These are phyloP conservation scores for Penicillium hesseltinei DNA, from an alignment of 2,329 filamentous ascomycete species.

Conservation along the genomic window DNA sequence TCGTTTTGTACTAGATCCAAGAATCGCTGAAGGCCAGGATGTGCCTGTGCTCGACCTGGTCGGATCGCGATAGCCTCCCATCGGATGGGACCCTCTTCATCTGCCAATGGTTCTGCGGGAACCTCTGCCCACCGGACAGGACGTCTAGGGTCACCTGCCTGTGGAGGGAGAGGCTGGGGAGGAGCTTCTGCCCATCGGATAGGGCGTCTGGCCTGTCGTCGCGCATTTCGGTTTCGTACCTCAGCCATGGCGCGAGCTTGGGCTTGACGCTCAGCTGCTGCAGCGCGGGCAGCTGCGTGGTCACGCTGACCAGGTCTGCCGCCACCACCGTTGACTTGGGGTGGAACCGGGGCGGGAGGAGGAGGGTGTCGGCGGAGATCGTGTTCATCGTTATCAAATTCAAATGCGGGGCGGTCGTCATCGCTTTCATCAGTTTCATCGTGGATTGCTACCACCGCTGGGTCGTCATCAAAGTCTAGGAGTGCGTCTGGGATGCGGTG, in stretches of 20 bases:
- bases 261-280: slow-evolving; percentile 39
- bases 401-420: slow-evolving; percentile 27
- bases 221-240: slow-evolving; percentile 30
- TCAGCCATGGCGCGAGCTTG: slow-evolving; percentile 42
- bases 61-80: slow-evolving; percentile 3
- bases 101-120: neutral
- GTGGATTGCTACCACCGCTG: slow-evolving; percentile 8
- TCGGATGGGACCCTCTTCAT: neutral
- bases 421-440: slow-evolving; percentile 27
- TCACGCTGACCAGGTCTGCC: slow-evolving; percentile 29
- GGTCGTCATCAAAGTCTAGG: slow-evolving; percentile 37
- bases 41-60: slow-evolving; percentile 6
- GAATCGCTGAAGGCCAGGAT: slow-evolving; percentile 50
- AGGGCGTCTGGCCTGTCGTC: neutral
- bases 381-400: slow-evolving; percentile 29
- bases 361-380: slow-evolving; percentile 32
- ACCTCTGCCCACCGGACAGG: slow-evolving; percentile 2
- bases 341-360: slow-evolving; percentile 43
- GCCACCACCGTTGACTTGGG: slow-evolving; percentile 31
- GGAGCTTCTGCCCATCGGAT: neutral
- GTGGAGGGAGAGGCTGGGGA: slow-evolving; percentile 12
- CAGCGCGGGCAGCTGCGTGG: slow-evolving; percentile 36
- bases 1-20: slow-evolving; percentile 53
- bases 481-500: slow-evolving; percentile 42
- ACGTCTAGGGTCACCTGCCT: slow-evolving; percentile 1